Percentiles rank a stretch among this genome's conserved stretches.
Evolutionary conservation across 805 yeast genomes (phyloP).

Genomic region (Metahyphopichia silvanorum): DNA sequence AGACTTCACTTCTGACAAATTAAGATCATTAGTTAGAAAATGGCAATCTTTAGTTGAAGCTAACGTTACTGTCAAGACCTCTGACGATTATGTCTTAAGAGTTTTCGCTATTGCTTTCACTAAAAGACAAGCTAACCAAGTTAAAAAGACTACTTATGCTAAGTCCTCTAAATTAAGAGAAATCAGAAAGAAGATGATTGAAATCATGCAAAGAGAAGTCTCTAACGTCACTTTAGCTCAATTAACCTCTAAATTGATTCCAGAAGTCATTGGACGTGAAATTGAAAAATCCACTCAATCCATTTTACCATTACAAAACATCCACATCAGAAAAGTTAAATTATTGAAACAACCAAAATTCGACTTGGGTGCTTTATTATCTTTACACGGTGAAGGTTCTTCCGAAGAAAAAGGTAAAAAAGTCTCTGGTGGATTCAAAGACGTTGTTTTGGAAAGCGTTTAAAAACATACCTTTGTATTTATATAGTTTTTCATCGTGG

Average conservation of each 20-base stretch:
- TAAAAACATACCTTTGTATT: no score
- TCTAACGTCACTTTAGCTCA: constrained; percentile 88
- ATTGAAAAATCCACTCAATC: constrained; percentile 89
- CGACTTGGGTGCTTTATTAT: constrained; percentile 89
- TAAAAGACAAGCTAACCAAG: constrained; percentile 90
- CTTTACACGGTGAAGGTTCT: constrained; percentile 91
- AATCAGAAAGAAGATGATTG: constrained; percentile 90
- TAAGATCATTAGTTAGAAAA: constrained; percentile 93
- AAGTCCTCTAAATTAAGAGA: constrained; percentile 94
- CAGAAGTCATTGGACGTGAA: constrained; percentile 96
- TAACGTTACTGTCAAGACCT: constrained; percentile 92
- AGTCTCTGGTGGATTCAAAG: constrained; percentile 94
- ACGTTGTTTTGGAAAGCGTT: constrained; percentile 92
- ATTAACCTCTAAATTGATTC: constrained; percentile 91
- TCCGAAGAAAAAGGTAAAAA: constrained; percentile 91
- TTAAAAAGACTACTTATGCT: constrained; percentile 94
- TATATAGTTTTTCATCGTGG: no score
- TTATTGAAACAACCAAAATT: constrained; percentile 95
- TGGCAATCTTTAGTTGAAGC: constrained; percentile 97
- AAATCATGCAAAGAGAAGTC: constrained; percentile 91
- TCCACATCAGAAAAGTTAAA: constrained; percentile 96
- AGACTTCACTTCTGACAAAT: constrained; percentile 94
- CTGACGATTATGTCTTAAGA: constrained; percentile 93
- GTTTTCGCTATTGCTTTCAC: constrained; percentile 95
- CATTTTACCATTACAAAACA: constrained; percentile 94